These are phyloP conservation scores for Kazachstania psychrophila DNA, from an alignment of 805 yeast species.

Conservation along the genomic window DNA sequence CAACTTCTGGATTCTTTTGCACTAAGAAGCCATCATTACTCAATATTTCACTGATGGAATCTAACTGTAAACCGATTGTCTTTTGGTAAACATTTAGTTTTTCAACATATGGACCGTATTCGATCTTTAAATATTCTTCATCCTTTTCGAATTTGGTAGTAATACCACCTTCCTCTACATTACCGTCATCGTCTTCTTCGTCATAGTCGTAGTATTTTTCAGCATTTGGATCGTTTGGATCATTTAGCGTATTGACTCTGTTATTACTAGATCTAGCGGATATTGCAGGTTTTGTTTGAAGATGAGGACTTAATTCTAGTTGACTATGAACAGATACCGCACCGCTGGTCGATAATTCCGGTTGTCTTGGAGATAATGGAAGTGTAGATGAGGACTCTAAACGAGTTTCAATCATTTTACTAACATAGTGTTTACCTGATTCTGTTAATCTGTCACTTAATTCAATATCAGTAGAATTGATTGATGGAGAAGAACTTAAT, in stretches of 20 bases:
- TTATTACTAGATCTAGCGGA: neutral
- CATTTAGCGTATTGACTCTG: neutral
- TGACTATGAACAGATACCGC: neutral
- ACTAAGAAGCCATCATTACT: constrained; percentile 5
- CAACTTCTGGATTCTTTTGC: constrained; percentile 14
- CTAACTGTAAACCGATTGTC: constrained; percentile 39
- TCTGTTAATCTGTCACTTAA: constrained; percentile 25
- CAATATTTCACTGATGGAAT: constrained; percentile 40
- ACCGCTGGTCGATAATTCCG: neutral
- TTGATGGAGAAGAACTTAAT: constrained; percentile 15
- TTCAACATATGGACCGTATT: constrained; percentile 36
- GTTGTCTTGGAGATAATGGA: constrained; percentile 4
- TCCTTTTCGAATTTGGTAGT: constrained; percentile 19
- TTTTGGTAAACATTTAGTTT: constrained; percentile 42
- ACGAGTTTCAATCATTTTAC: constrained; percentile 22
- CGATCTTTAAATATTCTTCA: constrained; percentile 25
- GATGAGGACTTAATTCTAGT: neutral
- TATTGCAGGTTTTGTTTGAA: neutral
- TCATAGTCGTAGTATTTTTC: constrained; percentile 35
- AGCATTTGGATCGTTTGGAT: constrained; percentile 20
- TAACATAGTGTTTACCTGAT: constrained; percentile 27
- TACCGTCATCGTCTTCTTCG: constrained; percentile 24
- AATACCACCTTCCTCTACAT: constrained; percentile 17
- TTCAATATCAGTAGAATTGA: constrained; percentile 20
- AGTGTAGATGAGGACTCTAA: constrained; percentile 13